Conservation (phyloP, 2,329 filamentous ascomycete genomes). For the Mollisia scopiformis region DNA sequence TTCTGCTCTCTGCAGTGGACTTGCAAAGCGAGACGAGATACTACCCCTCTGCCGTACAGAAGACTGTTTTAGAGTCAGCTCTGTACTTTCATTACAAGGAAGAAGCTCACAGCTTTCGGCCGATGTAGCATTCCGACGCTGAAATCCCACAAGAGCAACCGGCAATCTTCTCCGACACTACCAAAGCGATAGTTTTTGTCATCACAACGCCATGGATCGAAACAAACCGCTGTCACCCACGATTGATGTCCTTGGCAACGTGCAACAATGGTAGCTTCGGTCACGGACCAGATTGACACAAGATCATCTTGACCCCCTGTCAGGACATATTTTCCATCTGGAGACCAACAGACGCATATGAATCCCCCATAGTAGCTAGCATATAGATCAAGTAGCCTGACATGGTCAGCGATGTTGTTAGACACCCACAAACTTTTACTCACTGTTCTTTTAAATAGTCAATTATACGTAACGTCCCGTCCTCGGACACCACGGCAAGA, state of each 20-base stretch:
- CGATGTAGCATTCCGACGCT: conserved; percentile 94
- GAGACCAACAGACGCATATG: conserved; percentile 95
- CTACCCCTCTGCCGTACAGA: conserved; percentile 57
- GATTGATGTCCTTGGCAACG: conserved; percentile 94
- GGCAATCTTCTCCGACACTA: conserved; percentile 91
- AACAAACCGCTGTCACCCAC: conserved; percentile 91
- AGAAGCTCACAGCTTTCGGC: conserved; percentile 73
- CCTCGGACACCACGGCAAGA: conserved; percentile 88
- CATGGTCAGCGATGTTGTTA: conserved; percentile 15
- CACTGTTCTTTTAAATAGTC: conserved; percentile 91
- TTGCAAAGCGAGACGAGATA: conserved; percentile 53
- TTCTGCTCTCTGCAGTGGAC: conserved; percentile 57
- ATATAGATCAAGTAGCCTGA: conserved; percentile 82
- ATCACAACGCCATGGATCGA: conserved; percentile 97
- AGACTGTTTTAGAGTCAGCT: conserved; percentile 40
- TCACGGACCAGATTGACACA: conserved; percentile 92
- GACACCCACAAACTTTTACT: conserved; percentile 36
- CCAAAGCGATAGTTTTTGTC: conserved; percentile 95
- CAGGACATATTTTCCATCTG: conserved; percentile 92
- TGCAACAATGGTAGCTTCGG: conserved; percentile 82
- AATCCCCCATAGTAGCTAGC: conserved; percentile 93
- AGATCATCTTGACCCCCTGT: conserved; percentile 96
- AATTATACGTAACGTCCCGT: conserved; percentile 86
- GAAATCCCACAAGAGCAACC: conserved; percentile 94
- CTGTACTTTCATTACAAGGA: conserved; percentile 19